Evolutionary conservation across 495 filamentous ascomycete genomes (phyloP).

Genomic region (Trichoderma gamsii): DNA sequence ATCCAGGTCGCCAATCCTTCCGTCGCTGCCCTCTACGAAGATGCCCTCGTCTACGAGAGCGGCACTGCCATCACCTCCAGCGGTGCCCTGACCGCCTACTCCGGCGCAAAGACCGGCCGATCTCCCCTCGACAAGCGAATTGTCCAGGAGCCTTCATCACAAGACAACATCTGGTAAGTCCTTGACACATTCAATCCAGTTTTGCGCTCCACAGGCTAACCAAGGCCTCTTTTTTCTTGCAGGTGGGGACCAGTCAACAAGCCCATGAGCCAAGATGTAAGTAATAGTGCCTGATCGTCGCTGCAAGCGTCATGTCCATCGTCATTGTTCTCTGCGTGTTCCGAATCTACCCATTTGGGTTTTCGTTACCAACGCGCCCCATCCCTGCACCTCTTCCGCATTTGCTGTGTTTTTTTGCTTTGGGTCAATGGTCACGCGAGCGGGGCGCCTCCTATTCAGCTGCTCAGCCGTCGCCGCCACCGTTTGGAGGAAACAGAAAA

Average conservation of each 20-base stretch:
- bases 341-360: conserved; percentile 4
- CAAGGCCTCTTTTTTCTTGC: conserved; percentile 11
- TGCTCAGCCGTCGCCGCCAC: not conserved
- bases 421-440: conserved; percentile 13
- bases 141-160: conserved; percentile 83
- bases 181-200: not conserved
- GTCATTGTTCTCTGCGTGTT: conserved; percentile 17
- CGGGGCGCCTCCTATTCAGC: conserved; percentile 11
- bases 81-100: conserved; percentile 94
- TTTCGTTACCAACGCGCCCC: not conserved
- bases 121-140: conserved; percentile 96
- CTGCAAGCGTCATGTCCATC: conserved; percentile 9
- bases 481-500: not conserved
- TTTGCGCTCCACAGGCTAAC: not conserved
- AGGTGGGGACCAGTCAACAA: conserved; percentile 85
- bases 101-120: conserved; percentile 93
- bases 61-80: conserved; percentile 94
- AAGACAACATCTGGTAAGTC: conserved; percentile 93
- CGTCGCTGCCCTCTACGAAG: conserved; percentile 94
- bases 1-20: conserved; percentile 77
- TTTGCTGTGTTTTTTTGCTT: not conserved
- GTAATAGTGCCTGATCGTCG: conserved; percentile 26
- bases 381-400: not conserved
- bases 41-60: conserved; percentile 95
- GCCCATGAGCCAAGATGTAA: conserved; percentile 96